Conservation (phyloP, 225 moss, liverwort and hornwort genomes). For the Thuidium tamariscinum region DNA sequence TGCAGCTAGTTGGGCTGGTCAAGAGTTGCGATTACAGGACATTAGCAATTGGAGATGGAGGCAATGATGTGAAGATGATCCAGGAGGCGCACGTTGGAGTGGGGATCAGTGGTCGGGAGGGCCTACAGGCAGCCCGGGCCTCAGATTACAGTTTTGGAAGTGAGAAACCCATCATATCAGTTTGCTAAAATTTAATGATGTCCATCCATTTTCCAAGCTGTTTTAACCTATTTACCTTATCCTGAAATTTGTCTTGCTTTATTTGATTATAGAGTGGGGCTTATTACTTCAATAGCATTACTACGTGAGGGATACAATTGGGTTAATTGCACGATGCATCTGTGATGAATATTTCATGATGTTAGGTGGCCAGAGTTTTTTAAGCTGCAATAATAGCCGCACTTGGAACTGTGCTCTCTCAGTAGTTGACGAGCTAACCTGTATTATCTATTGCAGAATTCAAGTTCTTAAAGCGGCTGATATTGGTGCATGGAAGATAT, state of each 20-base stretch:
- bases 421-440: not conserved
- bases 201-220: not conserved
- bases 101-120: constrained; percentile 97
- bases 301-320: not conserved
- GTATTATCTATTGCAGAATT: constrained; percentile 53
- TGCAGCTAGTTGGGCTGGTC: constrained; percentile 86
- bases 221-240: not conserved
- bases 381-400: not conserved
- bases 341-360: not conserved
- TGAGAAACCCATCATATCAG: constrained; percentile 9
- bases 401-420: not conserved
- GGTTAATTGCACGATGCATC: not conserved
- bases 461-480: constrained; percentile 74
- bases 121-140: constrained; percentile 92
- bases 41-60: constrained; percentile 96
- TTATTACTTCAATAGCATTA: not conserved
- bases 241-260: not conserved
- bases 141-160: constrained; percentile 96
- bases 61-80: constrained; percentile 99
- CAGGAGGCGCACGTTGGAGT: constrained; percentile 98
- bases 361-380: not conserved
- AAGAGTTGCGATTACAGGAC: constrained; percentile 94
- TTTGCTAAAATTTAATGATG: not conserved
- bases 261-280: not conserved
- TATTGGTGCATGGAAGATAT: constrained; percentile 93